phyloP scores from a whole-genome alignment of 805 yeast species.

The Wickerhamomyces canadensis region DNA sequence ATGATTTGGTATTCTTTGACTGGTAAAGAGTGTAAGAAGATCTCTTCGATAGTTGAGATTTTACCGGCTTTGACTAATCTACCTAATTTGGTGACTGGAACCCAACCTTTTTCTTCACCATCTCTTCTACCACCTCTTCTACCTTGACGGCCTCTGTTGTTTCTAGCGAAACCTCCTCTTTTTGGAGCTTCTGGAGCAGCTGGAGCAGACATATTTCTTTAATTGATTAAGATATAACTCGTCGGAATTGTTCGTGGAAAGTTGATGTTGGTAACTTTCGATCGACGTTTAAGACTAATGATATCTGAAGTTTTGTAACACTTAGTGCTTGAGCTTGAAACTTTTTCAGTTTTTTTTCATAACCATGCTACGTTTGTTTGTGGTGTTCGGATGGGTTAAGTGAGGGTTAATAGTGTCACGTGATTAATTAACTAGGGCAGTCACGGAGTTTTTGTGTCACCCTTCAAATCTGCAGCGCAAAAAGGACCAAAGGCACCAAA shows the following conservation, averaged over 20 bases:
- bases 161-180: constrained; percentile 50
- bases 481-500: too few relatives aligned
- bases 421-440: too few relatives aligned
- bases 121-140: constrained; percentile 79
- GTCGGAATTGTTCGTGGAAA: constrained; percentile 50
- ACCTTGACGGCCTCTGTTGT: constrained; percentile 53
- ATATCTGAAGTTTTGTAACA: constrained; percentile 4
- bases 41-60: constrained; percentile 93
- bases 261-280: constrained; percentile 51
- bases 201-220: constrained; percentile 36
- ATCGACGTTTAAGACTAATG: constrained; percentile 32
- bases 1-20: constrained; percentile 99
- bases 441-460: too few relatives aligned
- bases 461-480: too few relatives aligned
- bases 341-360: constrained; percentile 4
- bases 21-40: constrained; percentile 98
- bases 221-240: constrained; percentile 15
- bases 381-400: constrained; percentile 9
- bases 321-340: neutral
- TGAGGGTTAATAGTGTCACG: too few relatives aligned
- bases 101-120: constrained; percentile 98
- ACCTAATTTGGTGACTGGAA: constrained; percentile 99
- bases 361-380: too few relatives aligned
- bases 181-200: constrained; percentile 32
- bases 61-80: constrained; percentile 99